These are phyloP conservation scores for Obba rivulosa DNA, from an alignment of 768 basidiomycete genomes.

Conservation along the genomic window DNA sequence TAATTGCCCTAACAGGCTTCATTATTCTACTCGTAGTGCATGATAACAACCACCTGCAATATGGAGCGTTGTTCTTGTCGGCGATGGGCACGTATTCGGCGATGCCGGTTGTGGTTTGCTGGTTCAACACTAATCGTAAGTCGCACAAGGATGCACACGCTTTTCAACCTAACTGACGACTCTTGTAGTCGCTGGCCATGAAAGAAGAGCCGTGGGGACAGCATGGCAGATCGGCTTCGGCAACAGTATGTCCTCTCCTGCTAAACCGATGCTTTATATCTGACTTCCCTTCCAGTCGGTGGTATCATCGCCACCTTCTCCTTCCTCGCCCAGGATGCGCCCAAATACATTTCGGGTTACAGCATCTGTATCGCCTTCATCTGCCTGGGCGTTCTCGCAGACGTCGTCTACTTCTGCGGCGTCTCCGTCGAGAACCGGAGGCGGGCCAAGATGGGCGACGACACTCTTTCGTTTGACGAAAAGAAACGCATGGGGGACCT, in stretches of 20 bases:
- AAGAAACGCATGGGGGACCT: constrained; percentile 20
- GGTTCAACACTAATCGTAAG: constrained; percentile 21
- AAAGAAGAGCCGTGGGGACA: constrained; percentile 19
- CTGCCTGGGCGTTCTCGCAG: constrained; percentile 17
- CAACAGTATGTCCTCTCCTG: constrained; percentile 15
- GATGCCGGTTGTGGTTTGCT: constrained; percentile 20
- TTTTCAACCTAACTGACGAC: neutral
- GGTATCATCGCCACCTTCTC: constrained; percentile 24
- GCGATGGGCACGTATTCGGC: constrained; percentile 19
- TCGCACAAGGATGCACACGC: neutral
- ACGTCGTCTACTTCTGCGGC: constrained; percentile 17
- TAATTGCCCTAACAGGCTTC: constrained; percentile 17
- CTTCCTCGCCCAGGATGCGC: constrained; percentile 24
- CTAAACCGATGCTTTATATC: too few species aligned
- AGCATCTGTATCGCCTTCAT: constrained; percentile 23
- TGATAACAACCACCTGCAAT: constrained; percentile 16
- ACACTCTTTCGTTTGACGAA: constrained; percentile 10
- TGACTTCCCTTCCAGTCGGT: constrained; percentile 14
- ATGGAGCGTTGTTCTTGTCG: constrained; percentile 19
- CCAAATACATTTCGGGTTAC: constrained; percentile 22
- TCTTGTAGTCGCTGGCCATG: constrained; percentile 19
- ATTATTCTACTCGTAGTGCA: constrained; percentile 17
- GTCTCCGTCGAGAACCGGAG: constrained; percentile 17
- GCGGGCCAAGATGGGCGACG: constrained; percentile 8
- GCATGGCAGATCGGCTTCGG: constrained; percentile 26